phyloP scores from a whole-genome alignment of 2,329 filamentous ascomycete genomes.

The Orbilia blumenaviensis region DNA sequence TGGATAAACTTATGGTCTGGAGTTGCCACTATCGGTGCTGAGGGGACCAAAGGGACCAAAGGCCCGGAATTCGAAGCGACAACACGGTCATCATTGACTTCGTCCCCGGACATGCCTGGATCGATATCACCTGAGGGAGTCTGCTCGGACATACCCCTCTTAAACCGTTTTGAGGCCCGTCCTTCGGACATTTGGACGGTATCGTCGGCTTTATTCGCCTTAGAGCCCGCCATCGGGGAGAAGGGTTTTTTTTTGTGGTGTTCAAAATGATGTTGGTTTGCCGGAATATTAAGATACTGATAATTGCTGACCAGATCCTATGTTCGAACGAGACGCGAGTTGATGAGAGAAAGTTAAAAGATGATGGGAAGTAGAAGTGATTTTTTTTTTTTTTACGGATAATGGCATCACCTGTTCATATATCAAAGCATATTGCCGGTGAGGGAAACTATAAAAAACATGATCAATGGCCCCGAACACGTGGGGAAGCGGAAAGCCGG shows the following conservation, averaged over 20 bases:
- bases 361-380: no score
- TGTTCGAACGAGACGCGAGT: no score
- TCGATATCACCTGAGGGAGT: background rate
- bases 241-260: background rate
- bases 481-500: no score
- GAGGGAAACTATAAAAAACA: no score
- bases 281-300: background rate
- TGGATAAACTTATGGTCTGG: conserved; percentile 34
- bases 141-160: background rate
- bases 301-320: no score
- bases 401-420: no score
- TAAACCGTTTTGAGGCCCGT: background rate
- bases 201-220: background rate
- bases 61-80: background rate
- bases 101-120: background rate
- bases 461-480: no score
- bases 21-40: background rate
- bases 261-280: background rate
- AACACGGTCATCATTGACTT: background rate
- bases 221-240: conserved; percentile 11
- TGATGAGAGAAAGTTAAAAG: no score
- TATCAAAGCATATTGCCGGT: no score
- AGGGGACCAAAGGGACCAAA: no score
- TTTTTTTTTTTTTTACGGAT: no score
- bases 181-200: background rate